phyloP scores from a whole-genome alignment of 495 filamentous ascomycete species.

The Podospora anserina region DNA sequence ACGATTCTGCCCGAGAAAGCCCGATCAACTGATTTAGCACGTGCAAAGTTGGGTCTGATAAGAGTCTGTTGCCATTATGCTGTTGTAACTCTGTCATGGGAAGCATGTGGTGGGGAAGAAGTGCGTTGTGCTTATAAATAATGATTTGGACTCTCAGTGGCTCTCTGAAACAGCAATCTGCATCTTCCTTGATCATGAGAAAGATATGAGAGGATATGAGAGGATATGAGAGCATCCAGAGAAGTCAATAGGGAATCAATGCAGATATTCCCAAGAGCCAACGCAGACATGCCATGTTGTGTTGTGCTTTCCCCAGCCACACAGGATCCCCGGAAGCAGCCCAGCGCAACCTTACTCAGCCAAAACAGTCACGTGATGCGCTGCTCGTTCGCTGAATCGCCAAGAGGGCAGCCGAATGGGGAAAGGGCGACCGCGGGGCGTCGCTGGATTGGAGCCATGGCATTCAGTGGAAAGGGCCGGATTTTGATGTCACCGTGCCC shows the following conservation, averaged over 20 bases:
- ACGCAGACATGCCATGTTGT: not conserved
- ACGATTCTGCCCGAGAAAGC: not conserved
- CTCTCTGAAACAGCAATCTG: not conserved
- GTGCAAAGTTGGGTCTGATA: not conserved
- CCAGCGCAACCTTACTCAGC: constrained; percentile 6
- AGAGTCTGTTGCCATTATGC: not conserved
- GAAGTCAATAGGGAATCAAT: not conserved
- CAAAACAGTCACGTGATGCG: constrained; percentile 19
- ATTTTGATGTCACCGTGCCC: constrained; percentile 28
- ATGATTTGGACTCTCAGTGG: not conserved
- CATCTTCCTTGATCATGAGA: not conserved
- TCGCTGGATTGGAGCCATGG: constrained; percentile 9
- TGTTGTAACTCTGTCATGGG: not conserved
- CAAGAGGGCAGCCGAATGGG: constrained; percentile 11
- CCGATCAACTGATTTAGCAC: not conserved
- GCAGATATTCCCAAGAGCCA: not conserved
- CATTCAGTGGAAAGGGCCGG: constrained; percentile 20
- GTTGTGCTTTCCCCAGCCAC: not conserved
- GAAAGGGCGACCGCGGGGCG: constrained; percentile 16
- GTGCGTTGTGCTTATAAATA: not conserved
- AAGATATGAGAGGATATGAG: not conserved
- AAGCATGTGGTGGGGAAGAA: not conserved
- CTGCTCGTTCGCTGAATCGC: constrained; percentile 16
- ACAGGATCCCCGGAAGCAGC: not conserved
- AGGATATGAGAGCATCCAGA: not conserved